A percentile compares a stretch with the other conserved stretches of the same genome.
Conservation (phyloP, 1,284 basidiomycete species). For the Mycena citricolor region DNA sequence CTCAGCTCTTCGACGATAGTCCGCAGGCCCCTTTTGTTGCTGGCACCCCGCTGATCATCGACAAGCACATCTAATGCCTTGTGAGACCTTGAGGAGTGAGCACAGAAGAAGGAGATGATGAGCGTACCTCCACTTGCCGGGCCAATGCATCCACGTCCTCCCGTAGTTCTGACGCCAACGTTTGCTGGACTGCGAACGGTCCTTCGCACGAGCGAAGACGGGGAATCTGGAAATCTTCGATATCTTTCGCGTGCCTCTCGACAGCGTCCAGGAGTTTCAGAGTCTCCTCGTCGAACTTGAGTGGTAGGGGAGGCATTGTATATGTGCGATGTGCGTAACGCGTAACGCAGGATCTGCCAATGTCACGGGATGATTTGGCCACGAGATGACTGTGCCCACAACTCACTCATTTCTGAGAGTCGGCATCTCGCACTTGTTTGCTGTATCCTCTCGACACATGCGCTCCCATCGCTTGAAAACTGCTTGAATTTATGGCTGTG, state of each 20-base stretch:
- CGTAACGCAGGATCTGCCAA: too few relatives aligned
- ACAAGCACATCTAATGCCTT: slow-evolving; percentile 66
- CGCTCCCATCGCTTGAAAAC: too few relatives aligned
- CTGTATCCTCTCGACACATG: too few relatives aligned
- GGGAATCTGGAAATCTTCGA: slow-evolving; percentile 72
- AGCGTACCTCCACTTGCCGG: slow-evolving; percentile 67
- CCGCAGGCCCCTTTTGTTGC: slow-evolving; percentile 50
- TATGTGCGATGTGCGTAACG: too few relatives aligned
- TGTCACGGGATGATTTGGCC: too few relatives aligned
- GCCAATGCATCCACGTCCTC: slow-evolving; percentile 69
- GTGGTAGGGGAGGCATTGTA: slow-evolving; percentile 69
- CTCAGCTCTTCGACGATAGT: slow-evolving; percentile 50
- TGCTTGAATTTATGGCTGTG: too few relatives aligned
- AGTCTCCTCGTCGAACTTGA: slow-evolving; percentile 50
- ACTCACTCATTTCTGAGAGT: too few relatives aligned
- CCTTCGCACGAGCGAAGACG: slow-evolving; percentile 66
- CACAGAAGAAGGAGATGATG: slow-evolving; percentile 3
- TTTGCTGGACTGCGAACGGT: slow-evolving; percentile 67
- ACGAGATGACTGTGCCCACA: too few relatives aligned
- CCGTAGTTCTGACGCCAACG: slow-evolving; percentile 70
- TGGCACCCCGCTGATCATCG: slow-evolving; percentile 64
- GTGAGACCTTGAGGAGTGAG: slow-evolving; percentile 23
- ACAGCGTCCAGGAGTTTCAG: slow-evolving; percentile 49
- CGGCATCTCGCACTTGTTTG: too few relatives aligned
- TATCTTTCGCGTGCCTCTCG: slow-evolving; percentile 59